These are phyloP conservation scores for Eucalyptus sp. DNA, from an alignment of 345 rosid species.

Conservation along the genomic window DNA sequence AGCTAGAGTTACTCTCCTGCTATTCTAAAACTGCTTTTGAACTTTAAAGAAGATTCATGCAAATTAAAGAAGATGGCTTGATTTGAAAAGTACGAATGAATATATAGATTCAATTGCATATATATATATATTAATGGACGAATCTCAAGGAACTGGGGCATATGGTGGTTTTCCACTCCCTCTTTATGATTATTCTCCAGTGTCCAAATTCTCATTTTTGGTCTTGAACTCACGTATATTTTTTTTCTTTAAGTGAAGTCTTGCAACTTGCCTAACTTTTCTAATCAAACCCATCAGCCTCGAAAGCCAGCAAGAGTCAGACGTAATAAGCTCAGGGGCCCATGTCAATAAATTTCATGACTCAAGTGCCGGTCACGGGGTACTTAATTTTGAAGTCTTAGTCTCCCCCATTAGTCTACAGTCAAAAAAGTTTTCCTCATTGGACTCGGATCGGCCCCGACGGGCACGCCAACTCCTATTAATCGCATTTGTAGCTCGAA, in stretches of 20 bases:
- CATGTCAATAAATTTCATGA: not conserved
- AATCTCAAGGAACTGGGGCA: not conserved
- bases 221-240: not conserved
- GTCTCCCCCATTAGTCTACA: not conserved
- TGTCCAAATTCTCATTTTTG: not conserved
- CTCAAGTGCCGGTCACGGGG: not conserved
- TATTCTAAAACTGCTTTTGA: not conserved
- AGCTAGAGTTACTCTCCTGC: not conserved
- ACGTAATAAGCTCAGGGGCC: not conserved
- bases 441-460: not conserved
- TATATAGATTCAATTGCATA: not conserved
- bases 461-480: not conserved
- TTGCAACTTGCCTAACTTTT: not conserved
- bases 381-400: not conserved
- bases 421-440: no score
- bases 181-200: not conserved
- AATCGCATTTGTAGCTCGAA: not conserved
- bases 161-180: not conserved
- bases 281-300: not conserved
- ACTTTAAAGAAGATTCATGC: not conserved
- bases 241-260: not conserved
- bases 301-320: not conserved
- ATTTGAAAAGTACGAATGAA: not conserved
- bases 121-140: not conserved
- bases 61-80: not conserved